Conservation (phyloP, 441 rosid species). For the Metrosideros polymorpha region DNA sequence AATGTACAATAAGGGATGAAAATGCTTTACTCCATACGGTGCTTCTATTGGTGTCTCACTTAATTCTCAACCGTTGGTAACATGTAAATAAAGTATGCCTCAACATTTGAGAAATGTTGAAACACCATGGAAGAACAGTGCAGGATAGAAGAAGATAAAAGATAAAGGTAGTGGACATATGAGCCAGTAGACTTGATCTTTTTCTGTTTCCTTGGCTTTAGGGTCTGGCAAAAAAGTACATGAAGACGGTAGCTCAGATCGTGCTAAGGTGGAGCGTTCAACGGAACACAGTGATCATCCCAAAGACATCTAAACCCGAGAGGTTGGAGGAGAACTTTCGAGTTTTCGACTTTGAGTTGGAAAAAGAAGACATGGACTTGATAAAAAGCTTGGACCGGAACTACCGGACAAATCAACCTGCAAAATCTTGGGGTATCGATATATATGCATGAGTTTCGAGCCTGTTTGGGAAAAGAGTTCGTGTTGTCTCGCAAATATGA, state of each 20-base stretch:
- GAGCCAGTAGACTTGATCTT: background rate
- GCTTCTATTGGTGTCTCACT: background rate
- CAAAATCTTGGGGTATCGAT: conserved; percentile 79
- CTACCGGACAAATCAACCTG: conserved; percentile 76
- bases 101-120: background rate
- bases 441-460: conserved; percentile 41
- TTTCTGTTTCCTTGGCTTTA: conserved; percentile 7
- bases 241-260: conserved; percentile 68
- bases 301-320: conserved; percentile 62
- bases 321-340: conserved; percentile 65
- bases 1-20: background rate
- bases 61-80: background rate
- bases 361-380: conserved; percentile 69
- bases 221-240: conserved; percentile 68
- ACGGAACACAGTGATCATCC: conserved; percentile 69
- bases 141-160: no score
- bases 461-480: background rate
- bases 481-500: background rate
- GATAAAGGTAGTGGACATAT: background rate
- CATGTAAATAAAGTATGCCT: background rate
- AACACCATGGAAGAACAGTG: background rate
- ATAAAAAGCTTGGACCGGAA: conserved; percentile 51
- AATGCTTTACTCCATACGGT: background rate
- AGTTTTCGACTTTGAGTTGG: conserved; percentile 60
- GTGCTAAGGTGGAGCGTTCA: conserved; percentile 87